A percentile compares a stretch with the other conserved stretches of the same genome.
phyloP scores from a whole-genome alignment of 2,329 filamentous ascomycete species.

The Aspergillus hiratsukae region DNA sequence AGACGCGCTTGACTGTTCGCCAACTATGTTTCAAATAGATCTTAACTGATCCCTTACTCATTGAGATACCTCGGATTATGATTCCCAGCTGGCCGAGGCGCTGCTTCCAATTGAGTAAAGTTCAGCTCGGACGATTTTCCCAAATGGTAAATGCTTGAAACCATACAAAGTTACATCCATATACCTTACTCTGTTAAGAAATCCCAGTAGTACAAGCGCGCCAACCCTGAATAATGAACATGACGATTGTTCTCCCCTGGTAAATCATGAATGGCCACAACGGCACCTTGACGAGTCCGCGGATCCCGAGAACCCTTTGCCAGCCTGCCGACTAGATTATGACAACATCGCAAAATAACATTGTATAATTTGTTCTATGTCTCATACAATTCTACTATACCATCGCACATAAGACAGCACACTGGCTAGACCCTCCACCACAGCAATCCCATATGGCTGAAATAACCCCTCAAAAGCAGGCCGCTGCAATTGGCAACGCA shows the following conservation, averaged over 20 bases:
- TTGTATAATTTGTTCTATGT: no score
- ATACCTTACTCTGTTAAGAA: no score
- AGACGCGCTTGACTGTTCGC: no score
- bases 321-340: not conserved
- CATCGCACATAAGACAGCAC: not conserved
- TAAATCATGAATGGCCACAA: not conserved
- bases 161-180: not conserved
- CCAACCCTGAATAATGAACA: no score
- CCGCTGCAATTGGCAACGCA: not conserved
- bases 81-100: no score
- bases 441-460: not conserved
- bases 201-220: no score
- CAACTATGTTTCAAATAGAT: not conserved
- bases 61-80: not conserved
- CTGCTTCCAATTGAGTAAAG: no score
- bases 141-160: not conserved
- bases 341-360: no score
- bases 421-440: not conserved
- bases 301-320: not conserved
- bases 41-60: not conserved
- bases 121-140: not conserved
- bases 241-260: no score
- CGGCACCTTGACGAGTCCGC: not conserved
- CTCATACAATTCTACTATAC: no score
- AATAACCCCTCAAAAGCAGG: not conserved